Percentiles rank a stretch among this genome's conserved stretches.
These are phyloP conservation scores for Calonectria montana DNA, from an alignment of 2,329 filamentous ascomycete species.

Conservation along the genomic window DNA sequence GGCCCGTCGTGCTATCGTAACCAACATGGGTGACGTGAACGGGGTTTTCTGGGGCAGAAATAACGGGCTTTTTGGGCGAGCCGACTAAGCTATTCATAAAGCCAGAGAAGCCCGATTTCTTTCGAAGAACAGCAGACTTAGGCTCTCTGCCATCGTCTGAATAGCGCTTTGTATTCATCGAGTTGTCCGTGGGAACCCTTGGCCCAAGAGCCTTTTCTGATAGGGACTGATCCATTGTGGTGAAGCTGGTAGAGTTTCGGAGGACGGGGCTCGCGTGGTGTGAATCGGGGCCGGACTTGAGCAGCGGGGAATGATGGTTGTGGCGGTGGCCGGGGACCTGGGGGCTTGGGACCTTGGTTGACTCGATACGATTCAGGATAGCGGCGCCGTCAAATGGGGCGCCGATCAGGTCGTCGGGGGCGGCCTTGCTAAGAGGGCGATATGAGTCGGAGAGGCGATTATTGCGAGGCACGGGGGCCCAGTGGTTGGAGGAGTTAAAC, in stretches of 20 bases:
- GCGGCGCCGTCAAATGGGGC: conserved; percentile 73
- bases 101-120: conserved; percentile 89
- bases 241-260: conserved; percentile 71
- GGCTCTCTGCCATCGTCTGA: conserved; percentile 80
- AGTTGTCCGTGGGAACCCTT: conserved; percentile 54
- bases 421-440: conserved; percentile 43
- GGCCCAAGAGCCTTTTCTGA: conserved; percentile 51
- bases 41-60: conserved; percentile 97
- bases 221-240: conserved; percentile 51
- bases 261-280: conserved; percentile 65
- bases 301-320: conserved; percentile 48
- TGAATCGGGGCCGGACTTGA: conserved; percentile 66
- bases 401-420: conserved; percentile 70
- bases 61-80: conserved; percentile 89
- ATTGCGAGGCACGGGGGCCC: conserved; percentile 41
- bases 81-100: conserved; percentile 87
- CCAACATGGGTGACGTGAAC: conserved; percentile 98
- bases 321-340: conserved; percentile 42
- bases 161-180: conserved; percentile 74
- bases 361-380: conserved; percentile 71
- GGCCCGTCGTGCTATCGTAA: conserved; percentile 94
- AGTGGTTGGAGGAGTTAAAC: conserved; percentile 53
- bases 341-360: conserved; percentile 55
- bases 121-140: conserved; percentile 73
- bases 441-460: conserved; percentile 44